Base-by-base conservation (phyloP, 2,329 filamentous ascomycete genomes). In the Fusarium caatingaense region DNA sequence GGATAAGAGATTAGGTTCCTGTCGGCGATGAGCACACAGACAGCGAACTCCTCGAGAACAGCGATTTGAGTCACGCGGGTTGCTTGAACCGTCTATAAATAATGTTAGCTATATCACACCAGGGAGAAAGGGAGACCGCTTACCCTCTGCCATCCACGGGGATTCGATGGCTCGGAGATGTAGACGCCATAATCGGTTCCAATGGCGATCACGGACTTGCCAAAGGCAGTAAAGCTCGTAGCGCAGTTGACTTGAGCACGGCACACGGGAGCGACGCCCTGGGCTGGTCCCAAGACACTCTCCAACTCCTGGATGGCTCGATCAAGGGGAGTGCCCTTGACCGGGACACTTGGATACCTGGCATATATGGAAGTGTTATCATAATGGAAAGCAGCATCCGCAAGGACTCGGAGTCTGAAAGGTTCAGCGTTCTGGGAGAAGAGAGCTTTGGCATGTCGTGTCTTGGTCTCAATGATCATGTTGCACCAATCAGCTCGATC, bases 131-230 rank as follows among this genome's bases (percentile, higher is more conserved):
- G 11, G n/a, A 1, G 46, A 8, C 6, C 18, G 83, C 89, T 84
- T 85, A 97, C 94, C 83, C 93, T 92, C 64, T 85, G 88, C 96
- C 96, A 99, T 15, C 93, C 94, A 75, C 97, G 89, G 61, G 96
- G 93, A 77, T 98, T 95, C 54, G 92, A 90, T 55, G 93, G 90
- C 72, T 97, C 93, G 6, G 95, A 92, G 49, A 97, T 92, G 78
- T 90, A 99, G 6, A 99, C 93, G 32, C 96, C 96, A 79, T 92
- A 94, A 77, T 99, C 96, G 3, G 96, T 99, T 45, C 97, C 96
- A 60, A 99, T 92, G 13, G 95, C 96, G 72, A 97, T 91, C 86
- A 98, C 93, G 48, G 92, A 88, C 78, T 92, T 95, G 28, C 93
- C 93, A 76, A 91, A 92, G 1, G 92, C 92, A 28, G 89, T 90